Evolutionary conservation across 257 asterid genomes (phyloP).

Genomic region (Cordia subcordata): DNA sequence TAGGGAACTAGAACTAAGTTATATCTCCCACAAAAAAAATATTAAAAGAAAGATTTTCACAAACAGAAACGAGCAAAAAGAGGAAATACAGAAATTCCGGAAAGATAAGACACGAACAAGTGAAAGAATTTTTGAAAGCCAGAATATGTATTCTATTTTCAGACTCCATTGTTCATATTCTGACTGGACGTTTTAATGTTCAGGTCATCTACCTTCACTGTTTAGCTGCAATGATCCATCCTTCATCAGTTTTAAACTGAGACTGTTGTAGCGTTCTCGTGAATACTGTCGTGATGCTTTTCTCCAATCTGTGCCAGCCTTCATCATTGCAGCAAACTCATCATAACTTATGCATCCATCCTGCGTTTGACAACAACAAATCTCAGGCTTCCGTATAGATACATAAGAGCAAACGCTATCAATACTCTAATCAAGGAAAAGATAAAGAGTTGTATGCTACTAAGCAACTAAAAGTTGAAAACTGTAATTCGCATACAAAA

Average conservation of each 20-base stretch:
- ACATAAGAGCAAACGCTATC: too few species aligned
- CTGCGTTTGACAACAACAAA: slow-evolving; percentile 18
- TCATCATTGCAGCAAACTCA: slow-evolving; percentile 48
- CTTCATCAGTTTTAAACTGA: slow-evolving; percentile 42
- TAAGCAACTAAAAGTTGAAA: too few species aligned
- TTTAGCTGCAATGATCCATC: slow-evolving; percentile 33
- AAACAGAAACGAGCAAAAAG: too few species aligned
- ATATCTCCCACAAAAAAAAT: neutral
- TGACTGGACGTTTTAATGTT: neutral
- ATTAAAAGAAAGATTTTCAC: neutral
- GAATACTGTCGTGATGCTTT: slow-evolving; percentile 57
- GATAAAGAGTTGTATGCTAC: too few species aligned
- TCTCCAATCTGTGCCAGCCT: slow-evolving; percentile 53
- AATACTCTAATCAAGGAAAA: too few species aligned
- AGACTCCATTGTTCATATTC: neutral
- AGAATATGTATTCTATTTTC: neutral
- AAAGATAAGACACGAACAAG: neutral
- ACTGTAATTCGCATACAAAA: too few species aligned
- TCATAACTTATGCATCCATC: slow-evolving; percentile 50
- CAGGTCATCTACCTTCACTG: slow-evolving; percentile 21
- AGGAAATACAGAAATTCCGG: neutral
- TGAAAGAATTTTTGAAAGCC: neutral
- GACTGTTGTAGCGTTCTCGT: slow-evolving; percentile 44
- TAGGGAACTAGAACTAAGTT: neutral
- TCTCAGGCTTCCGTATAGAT: slow-evolving; percentile 1